Base-by-base conservation (phyloP, 768 basidiomycete species). In the Trametes gibbosa region DNA sequence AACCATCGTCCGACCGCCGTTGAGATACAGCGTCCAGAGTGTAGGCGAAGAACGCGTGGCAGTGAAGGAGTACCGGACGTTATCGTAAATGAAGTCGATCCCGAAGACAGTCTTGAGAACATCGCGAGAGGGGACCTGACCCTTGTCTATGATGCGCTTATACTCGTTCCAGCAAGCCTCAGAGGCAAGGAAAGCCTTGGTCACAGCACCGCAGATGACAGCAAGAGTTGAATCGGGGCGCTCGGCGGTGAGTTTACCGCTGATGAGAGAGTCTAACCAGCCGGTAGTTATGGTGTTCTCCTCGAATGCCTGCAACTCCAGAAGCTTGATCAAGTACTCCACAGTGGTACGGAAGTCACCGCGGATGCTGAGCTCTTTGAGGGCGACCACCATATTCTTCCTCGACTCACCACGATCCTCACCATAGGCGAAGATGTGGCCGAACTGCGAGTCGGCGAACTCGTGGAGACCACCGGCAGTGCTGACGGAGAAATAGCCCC, bases 401-500 rank as follows among this genome's bases (percentile, higher is more conserved):
- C 97, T 76, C 67, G 90, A 91, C 74, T 98, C 95, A 60, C 84
- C 79, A 64, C 97, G 92, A 70, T 98, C 96, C 73, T 95, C 90
- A 52, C 97, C 97, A 67, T 98, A 98, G 17, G 96, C 97, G 66
- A 99, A 99, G 71, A 98, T 98, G 71, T 99, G 97, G 53, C 97
- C 97, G 69, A 99, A 98, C 68, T 99, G 97, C 9, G 96, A 98
- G 74, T 99, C 97, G 41, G 97, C 97, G 68, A 95, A 98, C 74
- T 99, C 95, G 75, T 99, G 97, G 53, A 99, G 84, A 73, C 96
- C 97, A 72, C 97, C 97, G 10, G 95, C 89, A 14, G 89, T 89
- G 43, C 85, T 86, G 67, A 99, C 97, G 16, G 97, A 98, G 81
- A 99, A 99, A 78, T 99, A 99, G 61, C 97, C 97, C 97, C 97